Base-by-base conservation (phyloP, 2,329 filamentous ascomycete species). In the Allantophomopsis cytisporea region DNA sequence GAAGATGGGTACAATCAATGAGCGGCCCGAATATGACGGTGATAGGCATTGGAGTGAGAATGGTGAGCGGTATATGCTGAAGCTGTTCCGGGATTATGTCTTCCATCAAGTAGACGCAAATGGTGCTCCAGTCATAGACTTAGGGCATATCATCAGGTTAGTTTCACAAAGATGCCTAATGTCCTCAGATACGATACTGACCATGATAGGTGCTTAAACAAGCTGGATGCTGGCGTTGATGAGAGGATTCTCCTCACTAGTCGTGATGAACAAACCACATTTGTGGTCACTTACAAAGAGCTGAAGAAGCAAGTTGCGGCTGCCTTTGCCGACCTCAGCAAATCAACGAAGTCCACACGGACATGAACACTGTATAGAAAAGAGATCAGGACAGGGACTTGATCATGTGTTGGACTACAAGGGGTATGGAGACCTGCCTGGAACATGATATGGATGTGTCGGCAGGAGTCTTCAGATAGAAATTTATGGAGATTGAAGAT, bases 1-100 rank as follows among this genome's bases (percentile, higher is more conserved):
- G 50, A 98, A 98, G 57, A 66, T 98, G 33, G 85, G 84, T 44
- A 73, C 83, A 42, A 77, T 98, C 55, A 91, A 91, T 53, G 91
- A 98, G 59, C 77, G 91, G 10, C 84, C 82, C 1, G 89, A 96
- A 54, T 81, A 83, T 45, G 83, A 85, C 39, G 76, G 78, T 32
- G 82, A 88, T 44, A 65, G 71, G 0, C 68, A 74, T 37, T 98
- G 91, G 89, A 84, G 86, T 4, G 89, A 96, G 58, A 91, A 83
- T 36, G 89, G 89, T 18, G 86, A 94, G 52, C 76, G 88, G 20
- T 96, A 94, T 57, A 83, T 85, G 55, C 68, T 98, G 47, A 95
- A 94, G 61, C 71, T 98, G 7, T 96, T 96, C 66, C 76, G 91
- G 37, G 91, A 98, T 60, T 96, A 93, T 52, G 85, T 95, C 32